Base-by-base conservation (phyloP, 2,329 filamentous ascomycete genomes). In the Metarhizium brunneum region DNA sequence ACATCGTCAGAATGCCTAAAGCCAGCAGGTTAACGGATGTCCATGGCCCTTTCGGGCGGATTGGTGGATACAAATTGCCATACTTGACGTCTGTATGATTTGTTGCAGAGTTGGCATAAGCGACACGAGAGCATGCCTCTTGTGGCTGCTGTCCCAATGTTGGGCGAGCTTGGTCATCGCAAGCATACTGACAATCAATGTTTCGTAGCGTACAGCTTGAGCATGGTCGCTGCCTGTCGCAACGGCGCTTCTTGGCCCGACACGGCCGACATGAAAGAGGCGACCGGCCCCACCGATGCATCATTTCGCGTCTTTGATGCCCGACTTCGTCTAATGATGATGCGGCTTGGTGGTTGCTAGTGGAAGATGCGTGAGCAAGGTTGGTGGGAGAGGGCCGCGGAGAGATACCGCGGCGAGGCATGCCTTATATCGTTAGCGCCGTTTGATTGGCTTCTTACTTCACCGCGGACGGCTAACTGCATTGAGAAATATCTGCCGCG, bases 171-270 rank as follows among this genome's bases (percentile, higher is more conserved):
- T 16, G 18, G 11, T 35, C 36, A 7, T 47, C 66, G 0, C 70
- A 66, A 56, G 55, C 8, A 51, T 60, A 52, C 18, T 38, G 32
- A 51, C 35, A 63, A 58, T 36, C 57, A 56, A 58, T 59, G 63
- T 47, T 51, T 56, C 58, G 52, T 14, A 49, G 11, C 2, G 52
- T 38, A 42, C 65, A 58, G 53, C 56, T 54, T 30, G 58, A 56
- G 54, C 58, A 59, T 10, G 58, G 56, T 45, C 49, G 56, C 4
- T 35, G 35, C 20, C 56, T 52, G 50, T 60, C 52, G 49, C 58
- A 60, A 14, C 58, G 54, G 20, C 56, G 56, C 36, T 60, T 58
- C 32, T 56, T 56, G 14, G 52, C 18, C 13, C 58, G 56, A 48
- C 54, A 60, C 3, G 50, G 38, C 52, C 45, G 54, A 32, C 56